Conservation (phyloP, 352 stramenopile genomes). For the Phytopythium cucurbitacearum region DNA sequence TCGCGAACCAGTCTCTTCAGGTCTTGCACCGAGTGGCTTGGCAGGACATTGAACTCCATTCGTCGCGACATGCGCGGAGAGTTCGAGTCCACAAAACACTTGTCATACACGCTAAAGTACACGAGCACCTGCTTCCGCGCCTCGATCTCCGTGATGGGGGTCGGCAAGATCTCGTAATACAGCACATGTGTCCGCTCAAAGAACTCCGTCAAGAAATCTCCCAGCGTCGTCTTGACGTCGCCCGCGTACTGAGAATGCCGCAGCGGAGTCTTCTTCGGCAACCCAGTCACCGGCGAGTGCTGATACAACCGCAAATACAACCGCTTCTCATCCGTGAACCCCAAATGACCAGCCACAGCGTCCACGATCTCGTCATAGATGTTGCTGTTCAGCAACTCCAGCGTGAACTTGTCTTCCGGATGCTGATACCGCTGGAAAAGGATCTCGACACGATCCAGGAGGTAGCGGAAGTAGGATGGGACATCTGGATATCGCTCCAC, state of each 20-base stretch:
- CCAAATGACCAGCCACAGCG: slow-evolving; percentile 40
- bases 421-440: slow-evolving; percentile 53
- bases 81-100: slow-evolving; percentile 48
- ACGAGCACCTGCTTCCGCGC: slow-evolving; percentile 77
- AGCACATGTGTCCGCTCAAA: slow-evolving; percentile 59
- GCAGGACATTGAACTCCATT: slow-evolving; percentile 62
- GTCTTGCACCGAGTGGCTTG: slow-evolving; percentile 42
- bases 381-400: slow-evolving; percentile 64
- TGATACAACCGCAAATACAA: slow-evolving; percentile 78
- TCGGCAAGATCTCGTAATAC: slow-evolving; percentile 68
- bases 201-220: slow-evolving; percentile 72
- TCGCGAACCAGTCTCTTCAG: slow-evolving; percentile 45
- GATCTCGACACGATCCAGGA: slow-evolving; percentile 79
- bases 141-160: slow-evolving; percentile 84
- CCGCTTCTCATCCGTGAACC: slow-evolving; percentile 29
- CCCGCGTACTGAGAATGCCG: slow-evolving; percentile 61
- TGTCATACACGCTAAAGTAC: slow-evolving; percentile 76
- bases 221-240: slow-evolving; percentile 53
- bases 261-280: slow-evolving; percentile 64
- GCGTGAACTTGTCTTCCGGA: slow-evolving; percentile 39
- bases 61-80: slow-evolving; percentile 24
- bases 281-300: slow-evolving; percentile 59
- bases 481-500: slow-evolving; percentile 64
- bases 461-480: slow-evolving; percentile 76
- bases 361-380: slow-evolving; percentile 74